These are phyloP conservation scores for Termitomyces bulborhizus DNA, from an alignment of 768 basidiomycete genomes.

Conservation along the genomic window DNA sequence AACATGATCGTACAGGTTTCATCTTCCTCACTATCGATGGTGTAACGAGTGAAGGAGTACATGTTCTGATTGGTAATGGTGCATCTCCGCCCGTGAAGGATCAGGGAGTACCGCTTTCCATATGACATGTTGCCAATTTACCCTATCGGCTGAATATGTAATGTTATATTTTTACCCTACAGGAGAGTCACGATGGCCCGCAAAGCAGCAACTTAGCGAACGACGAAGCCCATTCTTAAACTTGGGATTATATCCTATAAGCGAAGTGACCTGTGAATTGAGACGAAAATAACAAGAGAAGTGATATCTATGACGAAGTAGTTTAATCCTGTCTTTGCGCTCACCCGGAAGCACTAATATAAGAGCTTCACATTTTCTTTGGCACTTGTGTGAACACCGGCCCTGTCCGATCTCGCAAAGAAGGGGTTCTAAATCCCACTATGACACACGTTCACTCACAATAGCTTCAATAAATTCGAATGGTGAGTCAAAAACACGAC, in stretches of 20 bases:
- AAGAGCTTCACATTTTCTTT: not conserved
- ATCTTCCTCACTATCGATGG: constrained; percentile 24
- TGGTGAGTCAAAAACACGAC: not conserved
- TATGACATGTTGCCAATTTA: not conserved
- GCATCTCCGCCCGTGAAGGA: constrained; percentile 28
- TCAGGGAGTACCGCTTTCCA: constrained; percentile 19
- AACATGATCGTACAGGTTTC: constrained; percentile 8
- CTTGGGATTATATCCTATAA: no score
- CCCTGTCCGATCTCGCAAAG: no score
- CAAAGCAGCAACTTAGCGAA: not conserved
- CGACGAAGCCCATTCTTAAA: no score
- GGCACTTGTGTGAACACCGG: not conserved
- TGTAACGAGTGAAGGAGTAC: constrained; percentile 29
- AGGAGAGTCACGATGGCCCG: not conserved
- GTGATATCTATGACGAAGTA: not conserved
- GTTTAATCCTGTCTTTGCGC: not conserved
- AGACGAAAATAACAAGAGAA: not conserved
- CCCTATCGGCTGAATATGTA: not conserved
- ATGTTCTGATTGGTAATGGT: constrained; percentile 32
- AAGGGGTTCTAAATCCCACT: not conserved
- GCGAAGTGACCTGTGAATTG: not conserved
- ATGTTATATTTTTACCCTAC: not conserved
- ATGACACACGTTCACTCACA: not conserved
- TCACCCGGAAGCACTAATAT: not conserved
- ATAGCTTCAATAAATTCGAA: not conserved